Percentiles rank a stretch among this genome's conserved stretches.
These are phyloP conservation scores for Podaxis mareebaensis DNA, from an alignment of 768 basidiomycete genomes.

Conservation along the genomic window DNA sequence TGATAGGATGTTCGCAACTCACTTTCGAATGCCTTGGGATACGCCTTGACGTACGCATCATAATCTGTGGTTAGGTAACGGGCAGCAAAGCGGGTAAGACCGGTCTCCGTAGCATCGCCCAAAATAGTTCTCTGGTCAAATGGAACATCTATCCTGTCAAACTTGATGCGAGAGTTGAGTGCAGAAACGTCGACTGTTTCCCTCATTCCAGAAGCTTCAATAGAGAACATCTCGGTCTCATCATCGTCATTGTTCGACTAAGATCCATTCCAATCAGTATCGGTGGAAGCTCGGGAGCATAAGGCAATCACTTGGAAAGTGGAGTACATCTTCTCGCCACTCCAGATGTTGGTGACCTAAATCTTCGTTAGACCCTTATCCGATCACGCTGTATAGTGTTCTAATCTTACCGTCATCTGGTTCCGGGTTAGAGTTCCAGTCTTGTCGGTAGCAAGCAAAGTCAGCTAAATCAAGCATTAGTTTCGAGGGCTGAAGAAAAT, in stretches of 20 bases:
- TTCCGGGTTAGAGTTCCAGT: conserved; percentile 72
- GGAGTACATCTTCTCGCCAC: conserved; percentile 58
- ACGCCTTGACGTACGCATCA: conserved; percentile 49
- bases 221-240: conserved; percentile 49
- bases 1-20: conserved; percentile 1
- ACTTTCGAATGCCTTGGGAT: conserved; percentile 66
- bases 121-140: conserved; percentile 63
- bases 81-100: conserved; percentile 66
- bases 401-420: conserved; percentile 59
- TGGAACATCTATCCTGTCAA: conserved; percentile 62
- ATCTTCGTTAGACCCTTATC: neutral
- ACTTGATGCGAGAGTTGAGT: conserved; percentile 70
- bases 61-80: conserved; percentile 51
- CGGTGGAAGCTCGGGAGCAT: neutral
- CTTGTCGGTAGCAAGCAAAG: conserved; percentile 70
- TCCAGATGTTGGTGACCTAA: conserved; percentile 68
- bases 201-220: conserved; percentile 57
- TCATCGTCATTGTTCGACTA: conserved; percentile 68
- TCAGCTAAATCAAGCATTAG: conserved; percentile 42
- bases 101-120: conserved; percentile 78
- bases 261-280: neutral
- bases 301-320: conserved; percentile 52
- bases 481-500: neutral
- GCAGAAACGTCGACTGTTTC: conserved; percentile 66
- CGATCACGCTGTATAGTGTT: neutral